Evolutionary conservation across 148 eudicot species (phyloP), one percentile per base, ranked within the genome.

Genomic region (Persicaria maculosa): DNA sequence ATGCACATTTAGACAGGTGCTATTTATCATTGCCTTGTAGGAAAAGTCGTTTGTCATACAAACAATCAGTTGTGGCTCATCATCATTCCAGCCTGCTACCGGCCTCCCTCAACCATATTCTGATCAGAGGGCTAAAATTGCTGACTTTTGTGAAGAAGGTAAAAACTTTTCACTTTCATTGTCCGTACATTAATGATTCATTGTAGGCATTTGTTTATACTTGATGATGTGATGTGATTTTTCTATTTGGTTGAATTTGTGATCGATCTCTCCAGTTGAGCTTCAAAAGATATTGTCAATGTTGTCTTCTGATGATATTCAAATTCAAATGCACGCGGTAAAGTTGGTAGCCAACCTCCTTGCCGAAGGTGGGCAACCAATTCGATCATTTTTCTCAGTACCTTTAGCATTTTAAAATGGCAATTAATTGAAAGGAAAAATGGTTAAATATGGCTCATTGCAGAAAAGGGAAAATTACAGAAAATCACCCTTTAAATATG

Each of bases 301-400:
- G 75, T 75, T 93, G 70, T 83, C 88, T 75, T 93, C 95, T 50
- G 91, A 82, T 75, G 97, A 91, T 79, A 50, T 84, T 65, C 93
- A 93, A 70, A 88, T 85, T 78, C 98, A 93, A 83, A 91, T 84
- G 79, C 91, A 85, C 74, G 98, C 98, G 72, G 84, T 89, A 74
- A 93, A 89, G 84, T 84, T 91, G 74, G 93, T 93, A 47, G 97
- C 98, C 67, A 93, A 93, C 75, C 98, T 91, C 84, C 97, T 97
- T 77, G 97, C 97, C 62, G 98, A 93, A 93, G 97, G 98, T 93
- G 80, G 47, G 72, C 46, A 57, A 25, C 25, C 72, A 64, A 31
- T 68, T n/a, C n/a, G n/a, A n/a, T n/a, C 17, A 47, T 44, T 59
- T 12, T 12, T 31, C 40, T 15, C 74, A 19, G 7, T 47, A 44